Base-by-base conservation (phyloP, 805 yeast species). In the Cyberlindnera suaveolens region DNA sequence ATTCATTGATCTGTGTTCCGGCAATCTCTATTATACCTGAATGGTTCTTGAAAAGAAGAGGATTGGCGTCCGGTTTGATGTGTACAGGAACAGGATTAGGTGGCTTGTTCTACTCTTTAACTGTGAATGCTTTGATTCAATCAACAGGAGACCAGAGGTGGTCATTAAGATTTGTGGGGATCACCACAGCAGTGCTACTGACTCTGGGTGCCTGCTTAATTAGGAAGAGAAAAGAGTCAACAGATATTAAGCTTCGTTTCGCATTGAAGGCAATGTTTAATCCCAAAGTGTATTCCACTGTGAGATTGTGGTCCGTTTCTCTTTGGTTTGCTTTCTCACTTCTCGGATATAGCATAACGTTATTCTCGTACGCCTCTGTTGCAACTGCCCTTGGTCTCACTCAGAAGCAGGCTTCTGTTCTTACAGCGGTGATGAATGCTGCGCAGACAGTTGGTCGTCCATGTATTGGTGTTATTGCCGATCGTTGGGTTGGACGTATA, bases 41-140 rank as follows among this genome's bases (percentile, higher is more conserved):
- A 42, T 83, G 85, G 82, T 84, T 84, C 58, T 60, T 75, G 34
- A 80, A 75, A 48, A 79, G 65, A 46, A 68, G 89, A 50, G 80
- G 79, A 3, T 57, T 71, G 15, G 76, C 79, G 1, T 60, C 68
- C 47, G 80, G 80, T 8, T 51, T 70, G 16, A 65, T 71, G 7
- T 54, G 70, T 16, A 53, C 71, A 10, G 82, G 81, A 5, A 74
- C 78, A 1, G 80, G 80, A 40, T 56, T 74, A 7, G 77, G 80
- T 29, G 81, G 80, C 43, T 62, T 73, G 2, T 54, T 64, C 6
- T 69, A 62, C 47, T 64, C 75, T 9, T 54, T 74, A 33, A 64
- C 75, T 0, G 62, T 65, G 15, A 65, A 70, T 44, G 65, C 68
- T 9, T 56, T 75, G 49, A 71, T 75, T 20, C 49, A 61, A 7